phyloP scores from a whole-genome alignment of 2,329 filamentous ascomycete species.

The Venturia carpophila region DNA sequence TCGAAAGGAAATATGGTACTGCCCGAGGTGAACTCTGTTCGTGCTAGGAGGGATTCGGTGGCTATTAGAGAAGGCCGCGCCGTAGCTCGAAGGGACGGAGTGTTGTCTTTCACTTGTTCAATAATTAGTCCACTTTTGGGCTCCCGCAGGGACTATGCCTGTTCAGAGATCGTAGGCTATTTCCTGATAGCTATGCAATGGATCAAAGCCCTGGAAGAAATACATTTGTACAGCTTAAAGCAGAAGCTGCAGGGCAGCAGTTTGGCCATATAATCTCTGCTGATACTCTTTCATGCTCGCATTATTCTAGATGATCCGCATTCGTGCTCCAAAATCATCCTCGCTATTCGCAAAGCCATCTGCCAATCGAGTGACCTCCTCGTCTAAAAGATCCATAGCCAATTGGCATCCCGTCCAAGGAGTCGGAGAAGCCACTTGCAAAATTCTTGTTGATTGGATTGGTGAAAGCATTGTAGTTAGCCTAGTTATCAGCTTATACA shows the following conservation, averaged over 20 bases:
- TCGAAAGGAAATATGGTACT: constrained; percentile 20
- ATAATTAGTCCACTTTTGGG: constrained; percentile 31
- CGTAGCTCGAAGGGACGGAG: constrained; percentile 29
- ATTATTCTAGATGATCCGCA: constrained; percentile 30
- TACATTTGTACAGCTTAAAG: constrained; percentile 35
- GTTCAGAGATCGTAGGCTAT: constrained; percentile 30
- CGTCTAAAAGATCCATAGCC: constrained; percentile 25
- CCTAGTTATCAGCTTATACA: constrained; percentile 32
- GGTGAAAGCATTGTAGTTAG: constrained; percentile 22
- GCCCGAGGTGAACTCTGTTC: constrained; percentile 26
- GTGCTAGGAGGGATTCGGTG: constrained; percentile 25
- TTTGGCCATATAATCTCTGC: constrained; percentile 31
- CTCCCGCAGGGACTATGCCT: constrained; percentile 29
- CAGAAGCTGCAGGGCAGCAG: constrained; percentile 32
- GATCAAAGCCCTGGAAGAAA: not conserved
- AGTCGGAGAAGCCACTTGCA: constrained; percentile 20
- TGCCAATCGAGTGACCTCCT: constrained; percentile 22
- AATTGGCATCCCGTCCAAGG: constrained; percentile 21
- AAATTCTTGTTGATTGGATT: constrained; percentile 18
- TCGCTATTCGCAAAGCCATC: constrained; percentile 11
- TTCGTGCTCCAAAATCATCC: not conserved
- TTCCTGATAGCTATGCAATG: constrained; percentile 6
- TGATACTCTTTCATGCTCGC: constrained; percentile 31
- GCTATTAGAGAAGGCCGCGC: constrained; percentile 25
- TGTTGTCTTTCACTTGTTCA: constrained; percentile 32